Base-by-base conservation (phyloP, 2,329 filamentous ascomycete genomes). In the Tolypocladium sp. region DNA sequence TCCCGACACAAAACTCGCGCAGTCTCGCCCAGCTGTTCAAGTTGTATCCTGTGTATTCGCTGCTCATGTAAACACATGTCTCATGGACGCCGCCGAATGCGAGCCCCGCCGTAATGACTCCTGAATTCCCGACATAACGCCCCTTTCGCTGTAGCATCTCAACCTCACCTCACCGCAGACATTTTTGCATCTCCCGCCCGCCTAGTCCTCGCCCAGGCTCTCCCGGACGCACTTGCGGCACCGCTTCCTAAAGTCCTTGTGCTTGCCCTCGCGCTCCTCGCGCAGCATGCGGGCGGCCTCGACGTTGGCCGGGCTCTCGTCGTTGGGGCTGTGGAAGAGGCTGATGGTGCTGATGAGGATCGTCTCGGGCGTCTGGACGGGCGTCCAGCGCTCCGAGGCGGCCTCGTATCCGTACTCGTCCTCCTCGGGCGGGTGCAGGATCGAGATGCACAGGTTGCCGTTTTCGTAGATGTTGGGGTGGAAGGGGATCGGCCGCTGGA, bases 391-490 rank as follows among this genome's bases (percentile, higher is more conserved):
- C 80, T 99, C 94, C 37, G 85, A 82, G 20, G 92, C 92, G 33
- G 84, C 83, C 75, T 99, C 94, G 77, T 99, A 99, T 57, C 93
- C 93, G 74, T 90, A 94, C 70, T 90, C 87, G 71, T 99, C 94
- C 69, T 97, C 92, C 76, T 91, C 92, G 5, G 94, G 93, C 15
- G 93, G 90, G 74, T 99, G 94, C 49, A 99, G 82, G 76, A 99
- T 99, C 51, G 90, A 95, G 73, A 99, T 97, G 81, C 94, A 99
- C 60, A 99, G 90, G 64, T 88, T 85, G 68, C 94, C 94, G 70
- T 84, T 86, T 9, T 84, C 78, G 77, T 97, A 97, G 71, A 99
- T 90, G 73, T 97, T 97, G 1, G 93, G 93, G 75, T 97, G 93
- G 81, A 94, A 97, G 3, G 85, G 85, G 62, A 97, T 85, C 1